A percentile compares a stretch with the other conserved stretches of the same genome.
Conservation (phyloP, 2,329 filamentous ascomycete species). For the Hymenoscyphus fructigenus region DNA sequence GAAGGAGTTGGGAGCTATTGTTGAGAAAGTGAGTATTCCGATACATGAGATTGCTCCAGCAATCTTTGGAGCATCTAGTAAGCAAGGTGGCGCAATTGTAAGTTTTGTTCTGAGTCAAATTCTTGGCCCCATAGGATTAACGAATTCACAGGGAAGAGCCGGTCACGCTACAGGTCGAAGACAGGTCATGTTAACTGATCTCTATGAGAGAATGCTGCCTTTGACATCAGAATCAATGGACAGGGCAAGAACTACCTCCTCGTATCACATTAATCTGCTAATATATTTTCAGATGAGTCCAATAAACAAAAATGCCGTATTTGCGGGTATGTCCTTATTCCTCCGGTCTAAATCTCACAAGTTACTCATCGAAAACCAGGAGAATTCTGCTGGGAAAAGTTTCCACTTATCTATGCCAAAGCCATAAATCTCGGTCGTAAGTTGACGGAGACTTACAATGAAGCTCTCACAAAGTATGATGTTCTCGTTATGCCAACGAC, state of each 20-base stretch:
- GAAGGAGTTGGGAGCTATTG: conserved; percentile 46
- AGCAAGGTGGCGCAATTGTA: conserved; percentile 23
- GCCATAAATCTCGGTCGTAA: conserved; percentile 47
- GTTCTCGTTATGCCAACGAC: conserved; percentile 50
- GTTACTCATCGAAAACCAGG: conserved; percentile 1
- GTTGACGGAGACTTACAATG: conserved; percentile 47
- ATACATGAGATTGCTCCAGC: conserved; percentile 38
- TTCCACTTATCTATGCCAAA: conserved; percentile 47
- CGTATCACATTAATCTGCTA: background rate
- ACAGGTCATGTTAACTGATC: conserved; percentile 25
- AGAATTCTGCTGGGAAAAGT: conserved; percentile 35
- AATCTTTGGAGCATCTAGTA: conserved; percentile 20
- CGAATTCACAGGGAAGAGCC: conserved; percentile 9
- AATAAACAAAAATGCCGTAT: conserved; percentile 22
- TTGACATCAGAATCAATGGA: conserved; percentile 20
- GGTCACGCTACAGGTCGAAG: conserved; percentile 23
- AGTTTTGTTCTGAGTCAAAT: background rate
- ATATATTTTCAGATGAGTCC: conserved; percentile 17
- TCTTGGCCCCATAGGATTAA: background rate
- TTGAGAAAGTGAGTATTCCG: conserved; percentile 52
- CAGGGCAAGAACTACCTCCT: conserved; percentile 12
- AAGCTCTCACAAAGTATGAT: conserved; percentile 42
- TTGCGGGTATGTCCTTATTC: background rate
- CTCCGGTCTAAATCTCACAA: background rate
- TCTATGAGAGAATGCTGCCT: conserved; percentile 25